Conservation (phyloP, 768 basidiomycete genomes). For the Pleurotus cornucopiae region DNA sequence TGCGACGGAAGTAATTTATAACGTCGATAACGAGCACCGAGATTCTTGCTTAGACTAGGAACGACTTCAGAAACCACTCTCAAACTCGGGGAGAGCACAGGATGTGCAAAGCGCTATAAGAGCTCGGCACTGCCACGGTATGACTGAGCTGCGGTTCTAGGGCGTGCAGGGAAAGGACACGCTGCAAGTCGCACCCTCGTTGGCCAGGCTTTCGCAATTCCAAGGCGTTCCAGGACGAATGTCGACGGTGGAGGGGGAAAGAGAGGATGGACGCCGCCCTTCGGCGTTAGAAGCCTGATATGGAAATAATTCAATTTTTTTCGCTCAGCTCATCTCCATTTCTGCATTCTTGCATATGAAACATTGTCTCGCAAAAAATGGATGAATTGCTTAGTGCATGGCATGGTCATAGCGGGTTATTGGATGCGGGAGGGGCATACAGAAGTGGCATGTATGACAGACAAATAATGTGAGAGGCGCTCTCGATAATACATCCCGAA, state of each 20-base stretch:
- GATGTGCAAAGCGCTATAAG: background rate
- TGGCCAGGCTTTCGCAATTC: background rate
- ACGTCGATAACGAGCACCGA: too few species aligned
- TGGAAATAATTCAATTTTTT: background rate
- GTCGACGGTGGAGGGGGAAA: background rate
- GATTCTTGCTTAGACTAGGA: constrained; percentile 1
- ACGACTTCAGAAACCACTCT: background rate
- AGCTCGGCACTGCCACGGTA: background rate
- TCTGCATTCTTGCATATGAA: background rate
- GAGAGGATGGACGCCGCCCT: background rate
- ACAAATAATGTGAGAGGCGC: constrained; percentile 3
- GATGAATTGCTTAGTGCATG: background rate
- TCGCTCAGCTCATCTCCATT: background rate
- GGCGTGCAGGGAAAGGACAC: background rate
- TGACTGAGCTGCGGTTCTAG: background rate
- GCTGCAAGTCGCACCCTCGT: background rate
- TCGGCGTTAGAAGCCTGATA: constrained; percentile 3
- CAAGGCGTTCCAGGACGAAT: constrained; percentile 1
- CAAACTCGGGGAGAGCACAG: constrained; percentile 7
- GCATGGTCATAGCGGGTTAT: constrained; percentile 5
- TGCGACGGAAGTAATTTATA: background rate
- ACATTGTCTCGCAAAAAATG: background rate
- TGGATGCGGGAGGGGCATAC: constrained; percentile 2
- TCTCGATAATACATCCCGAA: constrained; percentile 5
- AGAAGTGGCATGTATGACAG: background rate